A percentile compares a stretch with the other conserved stretches of the same genome.
Conservation (phyloP, 2,329 filamentous ascomycete species). For the Zymoseptoria tritici region DNA sequence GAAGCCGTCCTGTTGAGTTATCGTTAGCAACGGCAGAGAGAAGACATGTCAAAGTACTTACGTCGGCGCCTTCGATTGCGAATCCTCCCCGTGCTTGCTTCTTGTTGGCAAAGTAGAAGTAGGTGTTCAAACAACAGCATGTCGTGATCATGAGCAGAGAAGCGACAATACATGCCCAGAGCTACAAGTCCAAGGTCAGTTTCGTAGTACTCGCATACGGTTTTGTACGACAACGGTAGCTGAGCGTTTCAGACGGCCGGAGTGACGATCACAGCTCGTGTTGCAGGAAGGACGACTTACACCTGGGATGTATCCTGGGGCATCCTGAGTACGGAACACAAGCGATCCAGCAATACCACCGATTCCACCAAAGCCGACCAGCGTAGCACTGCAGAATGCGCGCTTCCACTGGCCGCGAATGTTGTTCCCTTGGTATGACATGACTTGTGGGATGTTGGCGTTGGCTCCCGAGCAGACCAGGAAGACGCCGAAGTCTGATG, state of each 20-base stretch:
- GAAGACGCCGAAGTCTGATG: conserved; percentile 51
- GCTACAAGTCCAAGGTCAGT: neutral
- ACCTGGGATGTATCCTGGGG: conserved; percentile 18
- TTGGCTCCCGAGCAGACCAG: conserved; percentile 69
- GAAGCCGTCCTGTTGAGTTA: conserved; percentile 11
- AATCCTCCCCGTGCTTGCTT: conserved; percentile 14
- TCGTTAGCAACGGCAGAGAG: neutral
- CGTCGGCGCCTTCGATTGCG: conserved; percentile 18
- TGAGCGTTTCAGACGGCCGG: neutral
- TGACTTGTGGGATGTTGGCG: conserved; percentile 63
- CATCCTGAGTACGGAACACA: conserved; percentile 16
- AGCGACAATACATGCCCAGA: conserved; percentile 21
- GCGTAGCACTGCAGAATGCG: conserved; percentile 65
- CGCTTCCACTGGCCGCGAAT: conserved; percentile 83
- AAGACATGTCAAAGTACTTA: conserved; percentile 1
- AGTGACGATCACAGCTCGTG: neutral
- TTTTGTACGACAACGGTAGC: neutral
- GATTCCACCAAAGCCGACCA: conserved; percentile 61
- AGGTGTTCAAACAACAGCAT: conserved; percentile 12
- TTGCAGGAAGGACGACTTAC: neutral
- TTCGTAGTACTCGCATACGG: neutral
- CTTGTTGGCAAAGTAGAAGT: conserved; percentile 18
- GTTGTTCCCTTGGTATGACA: conserved; percentile 80
- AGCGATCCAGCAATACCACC: conserved; percentile 16
- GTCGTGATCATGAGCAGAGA: conserved; percentile 17